These are phyloP conservation scores for Neurospora pannonica DNA, from an alignment of 495 filamentous ascomycete species.

Conservation along the genomic window DNA sequence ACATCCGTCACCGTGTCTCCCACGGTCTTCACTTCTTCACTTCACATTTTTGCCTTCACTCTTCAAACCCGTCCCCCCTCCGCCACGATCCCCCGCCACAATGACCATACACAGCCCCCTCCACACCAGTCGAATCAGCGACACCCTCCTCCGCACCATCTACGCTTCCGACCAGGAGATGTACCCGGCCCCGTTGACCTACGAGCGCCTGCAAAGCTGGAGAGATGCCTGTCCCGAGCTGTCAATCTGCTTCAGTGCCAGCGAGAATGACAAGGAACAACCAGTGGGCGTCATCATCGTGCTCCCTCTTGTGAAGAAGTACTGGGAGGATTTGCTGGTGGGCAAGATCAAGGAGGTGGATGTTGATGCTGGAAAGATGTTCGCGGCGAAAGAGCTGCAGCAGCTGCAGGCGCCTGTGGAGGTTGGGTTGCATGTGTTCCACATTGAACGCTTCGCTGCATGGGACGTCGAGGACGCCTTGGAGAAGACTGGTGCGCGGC, in stretches of 20 bases:
- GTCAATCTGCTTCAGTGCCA: constrained; percentile 10
- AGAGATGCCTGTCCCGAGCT: constrained; percentile 15
- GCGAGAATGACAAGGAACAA: background rate
- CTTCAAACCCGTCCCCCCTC: background rate
- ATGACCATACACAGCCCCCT: background rate
- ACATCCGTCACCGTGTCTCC: background rate
- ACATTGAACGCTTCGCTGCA: constrained; percentile 20
- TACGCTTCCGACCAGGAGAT: constrained; percentile 26
- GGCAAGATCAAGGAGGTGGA: constrained; percentile 59
- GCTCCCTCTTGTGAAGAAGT: constrained; percentile 9
- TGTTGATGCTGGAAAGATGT: constrained; percentile 55
- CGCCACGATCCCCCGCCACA: background rate
- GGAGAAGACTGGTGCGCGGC: background rate
- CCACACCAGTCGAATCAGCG: background rate
- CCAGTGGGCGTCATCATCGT: constrained; percentile 19
- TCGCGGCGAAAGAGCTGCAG: constrained; percentile 20
- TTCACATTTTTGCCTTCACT: background rate
- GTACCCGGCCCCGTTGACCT: constrained; percentile 22
- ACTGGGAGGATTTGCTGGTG: constrained; percentile 48
- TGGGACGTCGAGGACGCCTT: background rate
- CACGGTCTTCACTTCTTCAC: background rate
- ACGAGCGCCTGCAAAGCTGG: constrained; percentile 18
- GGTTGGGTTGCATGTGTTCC: constrained; percentile 27
- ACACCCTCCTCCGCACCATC: constrained; percentile 9
- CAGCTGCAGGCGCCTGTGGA: constrained; percentile 8